These are phyloP conservation scores for Aristolochia californica DNA, from an alignment of 164 flowering plant genomes.

Conservation along the genomic window DNA sequence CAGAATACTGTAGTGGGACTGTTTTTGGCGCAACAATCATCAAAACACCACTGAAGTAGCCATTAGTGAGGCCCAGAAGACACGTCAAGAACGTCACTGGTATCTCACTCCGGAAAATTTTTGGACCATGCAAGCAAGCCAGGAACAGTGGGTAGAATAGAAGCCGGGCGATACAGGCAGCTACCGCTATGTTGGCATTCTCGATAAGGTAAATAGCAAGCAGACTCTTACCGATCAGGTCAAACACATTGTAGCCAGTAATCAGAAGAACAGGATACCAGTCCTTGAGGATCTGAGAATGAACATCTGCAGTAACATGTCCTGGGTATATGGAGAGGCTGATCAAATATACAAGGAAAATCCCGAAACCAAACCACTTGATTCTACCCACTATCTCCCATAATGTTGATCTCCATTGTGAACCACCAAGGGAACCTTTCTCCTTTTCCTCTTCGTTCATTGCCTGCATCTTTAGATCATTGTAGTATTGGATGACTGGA, in stretches of 20 bases:
- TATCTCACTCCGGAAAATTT: slow-evolving; percentile 69
- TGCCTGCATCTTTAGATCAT: slow-evolving; percentile 51
- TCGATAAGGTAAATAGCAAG: slow-evolving; percentile 61
- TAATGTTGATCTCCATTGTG: slow-evolving; percentile 46
- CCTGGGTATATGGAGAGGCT: slow-evolving; percentile 92
- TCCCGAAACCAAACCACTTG: slow-evolving; percentile 74
- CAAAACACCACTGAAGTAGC: slow-evolving; percentile 75
- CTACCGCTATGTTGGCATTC: slow-evolving; percentile 57
- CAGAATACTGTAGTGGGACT: slow-evolving; percentile 68
- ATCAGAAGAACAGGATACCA: slow-evolving; percentile 88
- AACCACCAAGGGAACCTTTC: slow-evolving; percentile 32
- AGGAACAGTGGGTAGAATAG: slow-evolving; percentile 74
- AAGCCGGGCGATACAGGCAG: slow-evolving; percentile 51
- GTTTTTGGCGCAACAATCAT: slow-evolving; percentile 82
- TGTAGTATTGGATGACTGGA: slow-evolving; percentile 71
- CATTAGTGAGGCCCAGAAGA: slow-evolving; percentile 80
- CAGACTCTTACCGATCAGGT: slow-evolving; percentile 75
- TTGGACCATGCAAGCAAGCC: slow-evolving; percentile 88
- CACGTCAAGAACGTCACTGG: slow-evolving; percentile 77
- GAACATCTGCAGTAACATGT: slow-evolving; percentile 87
- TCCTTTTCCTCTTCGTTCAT: slow-evolving; percentile 46
- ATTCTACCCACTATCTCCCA: slow-evolving; percentile 56
- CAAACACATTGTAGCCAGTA: slow-evolving; percentile 75
- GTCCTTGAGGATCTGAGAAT: slow-evolving; percentile 60
- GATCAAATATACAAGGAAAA: slow-evolving; percentile 55